Evolutionary conservation across 768 basidiomycete species (phyloP).

Genomic region (Russula sp.): DNA sequence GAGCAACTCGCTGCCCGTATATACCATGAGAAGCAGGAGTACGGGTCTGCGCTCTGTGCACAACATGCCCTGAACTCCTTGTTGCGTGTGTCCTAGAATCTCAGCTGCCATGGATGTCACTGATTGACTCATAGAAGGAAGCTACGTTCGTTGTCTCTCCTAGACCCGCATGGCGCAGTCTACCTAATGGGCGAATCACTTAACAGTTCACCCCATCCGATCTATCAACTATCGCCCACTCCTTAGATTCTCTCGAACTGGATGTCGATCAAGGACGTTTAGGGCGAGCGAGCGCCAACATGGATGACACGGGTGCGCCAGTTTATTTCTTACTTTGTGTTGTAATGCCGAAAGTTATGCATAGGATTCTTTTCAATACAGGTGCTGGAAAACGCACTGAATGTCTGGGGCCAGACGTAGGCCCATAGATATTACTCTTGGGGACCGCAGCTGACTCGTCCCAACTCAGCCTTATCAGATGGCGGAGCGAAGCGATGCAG

Average conservation of each 20-base stretch:
- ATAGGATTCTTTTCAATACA: conserved; percentile 90
- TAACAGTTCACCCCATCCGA: conserved; percentile 73
- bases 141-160: conserved; percentile 44
- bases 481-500: conserved; percentile 82
- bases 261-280: conserved; percentile 51
- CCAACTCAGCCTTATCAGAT: conserved; percentile 63
- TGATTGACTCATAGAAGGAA: conserved; percentile 40
- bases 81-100: conserved; percentile 55
- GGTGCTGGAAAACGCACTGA: conserved; percentile 79
- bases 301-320: conserved; percentile 81
- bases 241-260: conserved; percentile 63
- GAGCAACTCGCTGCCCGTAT: conserved; percentile 54
- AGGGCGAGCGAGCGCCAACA: conserved; percentile 60
- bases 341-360: conserved; percentile 7
- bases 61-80: conserved; percentile 83
- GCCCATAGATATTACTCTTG: conserved; percentile 21
- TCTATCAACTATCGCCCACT: conserved; percentile 69
- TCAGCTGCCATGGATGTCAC: conserved; percentile 18
- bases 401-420: conserved; percentile 81
- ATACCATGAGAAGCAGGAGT: conserved; percentile 77
- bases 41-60: conserved; percentile 81
- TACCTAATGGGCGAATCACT: conserved; percentile 27
- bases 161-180: neutral
- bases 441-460: neutral
- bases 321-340: neutral